Evolutionary conservation across 2,329 filamentous ascomycete genomes (phyloP), one percentile per base, ranked within the genome.

Genomic region (Pseudogymnoascus sp.): DNA sequence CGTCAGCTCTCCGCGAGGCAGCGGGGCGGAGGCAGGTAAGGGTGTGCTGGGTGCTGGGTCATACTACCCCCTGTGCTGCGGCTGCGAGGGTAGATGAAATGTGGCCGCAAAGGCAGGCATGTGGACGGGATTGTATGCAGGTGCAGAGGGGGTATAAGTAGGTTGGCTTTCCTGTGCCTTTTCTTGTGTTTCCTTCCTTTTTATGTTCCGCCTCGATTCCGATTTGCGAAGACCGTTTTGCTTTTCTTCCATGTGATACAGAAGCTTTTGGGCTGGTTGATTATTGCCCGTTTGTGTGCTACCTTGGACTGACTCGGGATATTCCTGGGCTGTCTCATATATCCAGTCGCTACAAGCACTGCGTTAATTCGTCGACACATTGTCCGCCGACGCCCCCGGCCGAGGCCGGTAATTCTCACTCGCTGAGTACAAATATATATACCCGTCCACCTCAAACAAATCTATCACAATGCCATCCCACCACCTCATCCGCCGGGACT

Each of bases 401-500:
- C 25, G 44, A 15, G 44, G 44, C 44, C 44, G 44, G 44, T 51
- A 27, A 51, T 29, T 31, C 13, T 31, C 31, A 27, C 44, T 51
- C 25, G 25, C 13, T 31, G 44, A 51, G 44, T 27, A 29, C 7
- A 42, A 36, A 31, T 58, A 63, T 21, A 55, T 15, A 12, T 6
- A 63, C 12, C 27, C 35, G 17, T 35, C 31, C 31, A 60, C 60
- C 17, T 38, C 5, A 10, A 33, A 31, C 8, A 60, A 25, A 59
- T 62, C 41, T 13, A 59, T 8, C 10, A 62, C 27, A 3, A 72
- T 72, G 70, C 70, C 70, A 10, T 69, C 68, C 64, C 69, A 70
- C 63, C 63, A 70, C 51, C 67, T 70, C 38, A 65, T 69, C 6
- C 66, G 71, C 9, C 65, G 71, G 5, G 71, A 73, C 63, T 73